Evolutionary conservation across 2,329 filamentous ascomycete genomes (phyloP), one percentile per base, ranked within the genome.

Genomic region (Lojkania enalia): DNA sequence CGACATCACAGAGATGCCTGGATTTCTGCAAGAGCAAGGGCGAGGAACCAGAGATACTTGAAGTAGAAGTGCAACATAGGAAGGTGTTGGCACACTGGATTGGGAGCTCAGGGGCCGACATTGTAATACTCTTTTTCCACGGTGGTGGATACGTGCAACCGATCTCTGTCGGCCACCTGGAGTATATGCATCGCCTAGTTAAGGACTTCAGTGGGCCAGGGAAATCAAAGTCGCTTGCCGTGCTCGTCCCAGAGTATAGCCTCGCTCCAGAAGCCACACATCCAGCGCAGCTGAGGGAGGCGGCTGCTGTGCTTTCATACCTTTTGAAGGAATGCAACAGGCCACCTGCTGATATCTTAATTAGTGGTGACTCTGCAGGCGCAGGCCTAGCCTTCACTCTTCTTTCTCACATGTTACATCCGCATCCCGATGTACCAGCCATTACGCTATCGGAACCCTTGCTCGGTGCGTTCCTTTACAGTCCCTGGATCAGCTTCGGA

Each of bases 351-450:
- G 39, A 37, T 2, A 53, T 61, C 5, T 35, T 57, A 23, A 20
- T 55, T 5, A 36, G 46, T 12, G 58, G 58, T 3, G 58, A 61
- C 48, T 58, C 54, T 1, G 58, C 58, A 2, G 58, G 58, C 19
- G 58, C 51, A 1, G 50, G 49, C 37, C 37, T 64, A 7, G 46
- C 45, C 2, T 11, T 63, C 7, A 39, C 49, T n/a, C 27, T 64
- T 1, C 47, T 64, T 2, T 59, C 59, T 13, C 60, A 64, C 41
- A 14, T 61, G 2, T 44, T 62, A 4, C 54, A 61, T 35, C 55
- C 58, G 7, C 57, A 57, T 35, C 52, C 55, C 16, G 42, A 55
- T n/a, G 48, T 59, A 1, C 37, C 46, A 3, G 19, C 30, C 2
- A 21, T 62, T 12, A 37, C 51, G 19, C 43, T 64, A 15, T 16